phyloP scores from a whole-genome alignment of 2,329 filamentous ascomycete species.

The Penicillium sp. region DNA sequence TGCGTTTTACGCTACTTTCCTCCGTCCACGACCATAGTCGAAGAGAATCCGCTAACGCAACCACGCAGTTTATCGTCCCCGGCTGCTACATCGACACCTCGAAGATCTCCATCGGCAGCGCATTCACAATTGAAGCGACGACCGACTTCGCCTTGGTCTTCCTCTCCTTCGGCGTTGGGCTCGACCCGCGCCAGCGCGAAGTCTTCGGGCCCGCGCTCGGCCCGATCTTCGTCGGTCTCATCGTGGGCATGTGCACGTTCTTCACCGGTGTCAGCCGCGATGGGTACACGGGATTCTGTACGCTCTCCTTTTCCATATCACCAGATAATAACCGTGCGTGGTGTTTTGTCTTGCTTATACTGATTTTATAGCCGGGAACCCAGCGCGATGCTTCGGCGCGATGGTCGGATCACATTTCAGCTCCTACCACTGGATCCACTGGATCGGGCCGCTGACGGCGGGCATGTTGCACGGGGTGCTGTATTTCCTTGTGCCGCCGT shows the following conservation, averaged over 20 bases:
- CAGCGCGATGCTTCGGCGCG: slow-evolving; percentile 52
- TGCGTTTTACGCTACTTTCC: neutral
- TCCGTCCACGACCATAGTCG: neutral
- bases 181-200: slow-evolving; percentile 58
- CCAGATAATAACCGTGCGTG: neutral
- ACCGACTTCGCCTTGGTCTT: slow-evolving; percentile 53
- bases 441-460: slow-evolving; percentile 28
- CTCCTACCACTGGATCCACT: slow-evolving; percentile 46
- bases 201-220: slow-evolving; percentile 57
- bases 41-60: too few relatives aligned
- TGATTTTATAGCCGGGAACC: slow-evolving; percentile 43
- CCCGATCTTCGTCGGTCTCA: slow-evolving; percentile 55
- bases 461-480: slow-evolving; percentile 17
- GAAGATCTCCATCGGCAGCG: slow-evolving; percentile 44
- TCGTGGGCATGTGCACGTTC: slow-evolving; percentile 36
- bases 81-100: slow-evolving; percentile 46
- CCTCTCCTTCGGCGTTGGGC: slow-evolving; percentile 57
- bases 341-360: neutral
- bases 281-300: slow-evolving; percentile 48
- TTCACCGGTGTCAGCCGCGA: slow-evolving; percentile 31
- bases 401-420: slow-evolving; percentile 46
- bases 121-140: slow-evolving; percentile 56
- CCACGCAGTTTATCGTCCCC: slow-evolving; percentile 35
- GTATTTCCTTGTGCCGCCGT: slow-evolving; percentile 19
- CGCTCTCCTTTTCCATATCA: slow-evolving; percentile 17